Evolutionary conservation across 768 basidiomycete species (phyloP).

Genomic region (Lactifluus echinatus): DNA sequence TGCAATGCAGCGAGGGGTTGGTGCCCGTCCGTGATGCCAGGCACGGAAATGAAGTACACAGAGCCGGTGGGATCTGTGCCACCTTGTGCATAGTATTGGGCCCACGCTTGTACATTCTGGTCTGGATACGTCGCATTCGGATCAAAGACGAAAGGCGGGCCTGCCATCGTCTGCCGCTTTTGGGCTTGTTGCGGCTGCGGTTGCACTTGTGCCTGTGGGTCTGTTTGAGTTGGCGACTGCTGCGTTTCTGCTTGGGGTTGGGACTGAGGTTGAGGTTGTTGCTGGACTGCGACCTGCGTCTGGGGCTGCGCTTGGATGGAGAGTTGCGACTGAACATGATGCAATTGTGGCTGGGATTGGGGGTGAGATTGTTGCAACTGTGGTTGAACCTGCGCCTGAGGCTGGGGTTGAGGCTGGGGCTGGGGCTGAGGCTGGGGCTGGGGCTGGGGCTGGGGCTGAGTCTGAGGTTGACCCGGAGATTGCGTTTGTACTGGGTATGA

Average conservation of each 20-base stretch:
- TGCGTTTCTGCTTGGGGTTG: not conserved
- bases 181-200: constrained; percentile 33
- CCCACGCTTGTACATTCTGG: constrained; percentile 80
- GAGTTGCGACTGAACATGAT: constrained; percentile 25
- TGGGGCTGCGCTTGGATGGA: constrained; percentile 30
- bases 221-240: constrained; percentile 27
- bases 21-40: constrained; percentile 51
- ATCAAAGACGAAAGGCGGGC: constrained; percentile 50
- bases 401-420: constrained; percentile 23
- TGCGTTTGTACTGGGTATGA: constrained; percentile 20
- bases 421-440: constrained; percentile 4
- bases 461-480: constrained; percentile 19
- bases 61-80: constrained; percentile 65
- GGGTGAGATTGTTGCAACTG: not conserved
- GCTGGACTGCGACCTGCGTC: constrained; percentile 16
- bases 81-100: constrained; percentile 75
- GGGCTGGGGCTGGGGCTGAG: constrained; percentile 14
- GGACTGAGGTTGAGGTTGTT: not conserved
- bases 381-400: constrained; percentile 22
- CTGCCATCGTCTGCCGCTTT: constrained; percentile 25
- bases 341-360: constrained; percentile 18
- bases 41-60: constrained; percentile 74
- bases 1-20: not conserved
- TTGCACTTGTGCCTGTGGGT: constrained; percentile 14
- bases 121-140: constrained; percentile 63